These are phyloP conservation scores for Cladorrhinum samala DNA, from an alignment of 495 filamentous ascomycete species.

Conservation along the genomic window DNA sequence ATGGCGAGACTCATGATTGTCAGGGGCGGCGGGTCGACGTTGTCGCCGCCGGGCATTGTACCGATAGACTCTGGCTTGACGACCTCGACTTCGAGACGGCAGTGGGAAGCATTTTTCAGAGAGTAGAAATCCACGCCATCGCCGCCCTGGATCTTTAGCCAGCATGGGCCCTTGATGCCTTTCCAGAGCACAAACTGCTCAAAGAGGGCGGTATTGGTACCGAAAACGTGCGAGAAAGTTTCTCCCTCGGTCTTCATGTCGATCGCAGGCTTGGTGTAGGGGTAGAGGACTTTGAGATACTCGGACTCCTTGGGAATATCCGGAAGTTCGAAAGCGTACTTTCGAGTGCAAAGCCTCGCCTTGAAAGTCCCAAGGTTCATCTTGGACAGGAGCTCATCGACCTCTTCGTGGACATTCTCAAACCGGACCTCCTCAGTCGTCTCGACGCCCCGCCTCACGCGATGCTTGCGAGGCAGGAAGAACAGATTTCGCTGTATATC, in stretches of 20 bases:
- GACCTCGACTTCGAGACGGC: constrained; percentile 86
- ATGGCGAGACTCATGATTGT: constrained; percentile 92
- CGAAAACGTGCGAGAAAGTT: constrained; percentile 93
- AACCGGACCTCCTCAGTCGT: constrained; percentile 80
- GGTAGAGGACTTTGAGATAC: constrained; percentile 90
- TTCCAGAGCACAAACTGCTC: constrained; percentile 98
- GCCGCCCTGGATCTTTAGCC: constrained; percentile 80
- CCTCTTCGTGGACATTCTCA: constrained; percentile 84
- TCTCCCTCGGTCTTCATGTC: constrained; percentile 61
- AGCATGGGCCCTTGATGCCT: constrained; percentile 97
- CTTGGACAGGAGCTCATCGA: constrained; percentile 75
- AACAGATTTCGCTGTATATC: constrained; percentile 89
- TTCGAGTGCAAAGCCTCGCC: constrained; percentile 81
- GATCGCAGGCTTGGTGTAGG: constrained; percentile 68
- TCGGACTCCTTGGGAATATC: constrained; percentile 82
- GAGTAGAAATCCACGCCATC: constrained; percentile 76
- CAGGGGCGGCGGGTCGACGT: constrained; percentile 72
- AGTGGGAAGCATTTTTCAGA: constrained; percentile 91
- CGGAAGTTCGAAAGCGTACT: constrained; percentile 91
- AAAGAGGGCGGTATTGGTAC: constrained; percentile 87
- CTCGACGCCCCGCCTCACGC: constrained; percentile 52
- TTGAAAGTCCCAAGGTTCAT: constrained; percentile 82
- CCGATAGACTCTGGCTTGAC: constrained; percentile 67
- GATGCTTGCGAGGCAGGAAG: constrained; percentile 76
- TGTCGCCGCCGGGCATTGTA: constrained; percentile 66